Conservation (phyloP, 805 yeast genomes). For the Millerago galiae region DNA sequence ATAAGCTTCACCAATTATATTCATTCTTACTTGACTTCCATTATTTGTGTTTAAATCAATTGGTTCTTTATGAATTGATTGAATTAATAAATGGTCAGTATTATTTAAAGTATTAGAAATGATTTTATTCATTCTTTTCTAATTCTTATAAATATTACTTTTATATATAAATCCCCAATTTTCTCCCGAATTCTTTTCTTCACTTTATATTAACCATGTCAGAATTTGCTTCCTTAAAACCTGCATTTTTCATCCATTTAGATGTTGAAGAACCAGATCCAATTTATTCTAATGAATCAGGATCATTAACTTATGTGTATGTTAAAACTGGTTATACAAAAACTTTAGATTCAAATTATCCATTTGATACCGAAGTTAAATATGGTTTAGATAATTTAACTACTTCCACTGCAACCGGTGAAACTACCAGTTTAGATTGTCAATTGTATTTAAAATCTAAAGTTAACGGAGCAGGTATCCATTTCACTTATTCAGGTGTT, state of each 20-base stretch:
- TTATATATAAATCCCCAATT: not conserved
- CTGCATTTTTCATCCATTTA: constrained; percentile 32
- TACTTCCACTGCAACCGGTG: constrained; percentile 26
- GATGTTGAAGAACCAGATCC: constrained; percentile 28
- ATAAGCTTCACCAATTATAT: not conserved
- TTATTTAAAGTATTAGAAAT: constrained; percentile 2
- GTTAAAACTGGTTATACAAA: constrained; percentile 31
- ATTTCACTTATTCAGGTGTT: constrained; percentile 43
- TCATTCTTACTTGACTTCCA: not conserved
- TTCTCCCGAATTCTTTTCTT: not conserved
- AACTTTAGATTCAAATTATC: constrained; percentile 29
- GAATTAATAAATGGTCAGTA: constrained; percentile 3
- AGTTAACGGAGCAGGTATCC: constrained; percentile 34
- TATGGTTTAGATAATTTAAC: constrained; percentile 45
- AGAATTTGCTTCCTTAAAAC: constrained; percentile 21
- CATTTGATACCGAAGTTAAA: constrained; percentile 32
- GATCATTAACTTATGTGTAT: constrained; percentile 25
- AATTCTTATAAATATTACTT: not conserved
- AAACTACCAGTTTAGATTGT: constrained; percentile 39
- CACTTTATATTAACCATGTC: constrained; percentile 1
- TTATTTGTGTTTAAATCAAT: not conserved
- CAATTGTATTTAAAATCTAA: constrained; percentile 40
- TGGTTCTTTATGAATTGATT: constrained; percentile 1
- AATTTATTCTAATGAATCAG: constrained; percentile 23
- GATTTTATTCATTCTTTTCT: not conserved